A percentile compares a stretch with the other conserved stretches of the same genome.
These are phyloP conservation scores for Cordyceps pruinosa DNA, from an alignment of 2,329 filamentous ascomycete species.

Conservation along the genomic window DNA sequence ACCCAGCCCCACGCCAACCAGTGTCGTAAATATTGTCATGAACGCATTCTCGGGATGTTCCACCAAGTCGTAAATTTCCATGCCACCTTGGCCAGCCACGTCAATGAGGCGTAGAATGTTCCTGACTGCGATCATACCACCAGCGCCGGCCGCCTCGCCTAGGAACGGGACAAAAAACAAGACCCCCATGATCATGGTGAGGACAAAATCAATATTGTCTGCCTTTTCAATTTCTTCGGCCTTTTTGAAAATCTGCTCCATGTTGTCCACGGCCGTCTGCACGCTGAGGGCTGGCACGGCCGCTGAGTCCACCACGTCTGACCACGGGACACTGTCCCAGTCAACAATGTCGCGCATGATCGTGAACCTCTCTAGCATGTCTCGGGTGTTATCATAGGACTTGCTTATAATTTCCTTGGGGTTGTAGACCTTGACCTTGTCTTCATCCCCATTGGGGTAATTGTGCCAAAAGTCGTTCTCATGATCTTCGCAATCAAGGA, in stretches of 20 bases:
- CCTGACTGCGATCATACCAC: too few relatives aligned
- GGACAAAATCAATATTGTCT: slow-evolving; percentile 21
- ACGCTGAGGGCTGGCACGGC: not conserved
- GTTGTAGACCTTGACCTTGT: not conserved
- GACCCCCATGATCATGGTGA: slow-evolving; percentile 33
- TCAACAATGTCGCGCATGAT: not conserved
- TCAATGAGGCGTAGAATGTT: too few relatives aligned
- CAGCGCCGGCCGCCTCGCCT: slow-evolving; percentile 36
- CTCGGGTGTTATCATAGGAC: not conserved
- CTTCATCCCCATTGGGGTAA: not conserved
- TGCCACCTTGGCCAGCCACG: too few relatives aligned
- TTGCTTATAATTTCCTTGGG: not conserved
- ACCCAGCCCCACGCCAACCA: too few relatives aligned
- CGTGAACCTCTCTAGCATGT: not conserved
- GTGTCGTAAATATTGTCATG: too few relatives aligned
- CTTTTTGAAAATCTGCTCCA: slow-evolving; percentile 22
- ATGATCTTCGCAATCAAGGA: not conserved
- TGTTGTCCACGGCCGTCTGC: slow-evolving; percentile 20
- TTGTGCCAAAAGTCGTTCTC: not conserved
- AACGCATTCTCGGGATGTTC: too few relatives aligned
- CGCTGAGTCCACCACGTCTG: slow-evolving; percentile 4
- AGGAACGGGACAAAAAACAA: slow-evolving; percentile 45
- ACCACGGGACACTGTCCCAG: not conserved
- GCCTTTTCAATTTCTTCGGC: slow-evolving; percentile 18
- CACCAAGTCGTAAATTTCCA: too few relatives aligned